These are phyloP conservation scores for Neurospora sp. DNA, from an alignment of 495 filamentous ascomycete genomes.

Conservation along the genomic window DNA sequence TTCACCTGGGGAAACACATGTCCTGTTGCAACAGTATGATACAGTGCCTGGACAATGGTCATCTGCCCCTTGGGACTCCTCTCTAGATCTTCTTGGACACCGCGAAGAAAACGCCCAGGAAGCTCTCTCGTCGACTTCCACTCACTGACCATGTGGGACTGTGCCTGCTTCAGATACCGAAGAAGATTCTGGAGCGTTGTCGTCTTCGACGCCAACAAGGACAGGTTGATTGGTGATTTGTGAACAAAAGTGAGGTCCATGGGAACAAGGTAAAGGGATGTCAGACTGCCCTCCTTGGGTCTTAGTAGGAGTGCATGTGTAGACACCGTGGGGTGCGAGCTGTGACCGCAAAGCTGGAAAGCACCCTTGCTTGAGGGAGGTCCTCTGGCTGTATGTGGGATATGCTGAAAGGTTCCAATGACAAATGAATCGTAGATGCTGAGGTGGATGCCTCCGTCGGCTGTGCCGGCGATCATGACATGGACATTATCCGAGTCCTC, in stretches of 20 bases:
- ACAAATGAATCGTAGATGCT: conserved; percentile 86
- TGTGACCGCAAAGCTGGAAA: conserved; percentile 46
- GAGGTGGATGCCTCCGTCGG: conserved; percentile 68
- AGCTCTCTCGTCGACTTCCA: conserved; percentile 78
- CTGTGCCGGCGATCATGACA: conserved; percentile 69
- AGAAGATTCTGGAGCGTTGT: conserved; percentile 79
- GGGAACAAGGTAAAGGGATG: conserved; percentile 53
- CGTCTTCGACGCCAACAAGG: conserved; percentile 73
- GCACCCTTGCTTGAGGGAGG: not conserved
- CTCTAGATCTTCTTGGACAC: conserved; percentile 55
- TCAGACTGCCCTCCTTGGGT: conserved; percentile 15
- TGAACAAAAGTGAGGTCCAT: conserved; percentile 76
- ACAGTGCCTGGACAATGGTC: conserved; percentile 64
- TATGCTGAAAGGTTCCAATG: conserved; percentile 55
- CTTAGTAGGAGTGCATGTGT: conserved; percentile 65
- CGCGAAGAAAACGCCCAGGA: conserved; percentile 62
- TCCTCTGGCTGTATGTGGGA: not conserved
- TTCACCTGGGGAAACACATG: conserved; percentile 63
- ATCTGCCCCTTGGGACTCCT: conserved; percentile 24
- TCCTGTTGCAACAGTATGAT: conserved; percentile 79
- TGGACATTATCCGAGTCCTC: conserved; percentile 65
- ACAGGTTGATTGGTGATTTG: conserved; percentile 68
- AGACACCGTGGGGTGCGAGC: conserved; percentile 61
- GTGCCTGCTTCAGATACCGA: conserved; percentile 68
- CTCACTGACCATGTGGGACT: conserved; percentile 62